Percentiles rank a stretch among this genome's conserved stretches.
These are phyloP conservation scores for Spatholobus suberectus DNA, from an alignment of 306 rosid species.

Conservation along the genomic window DNA sequence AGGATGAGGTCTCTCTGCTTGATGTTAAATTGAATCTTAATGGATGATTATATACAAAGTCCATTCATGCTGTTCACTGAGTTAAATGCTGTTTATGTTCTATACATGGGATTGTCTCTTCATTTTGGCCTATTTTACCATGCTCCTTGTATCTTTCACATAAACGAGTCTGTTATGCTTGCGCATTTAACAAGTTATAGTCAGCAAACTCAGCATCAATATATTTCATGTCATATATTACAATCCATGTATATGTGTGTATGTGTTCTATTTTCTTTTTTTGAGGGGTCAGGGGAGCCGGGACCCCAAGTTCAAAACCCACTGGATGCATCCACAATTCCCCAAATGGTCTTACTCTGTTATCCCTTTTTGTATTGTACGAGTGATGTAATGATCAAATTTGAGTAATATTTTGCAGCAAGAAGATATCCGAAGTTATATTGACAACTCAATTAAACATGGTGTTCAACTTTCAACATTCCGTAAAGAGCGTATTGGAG, in stretches of 20 bases:
- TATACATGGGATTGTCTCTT: constrained; percentile 5
- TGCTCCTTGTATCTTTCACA: constrained; percentile 25
- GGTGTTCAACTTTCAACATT: constrained; percentile 86
- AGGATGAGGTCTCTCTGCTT: constrained; percentile 23
- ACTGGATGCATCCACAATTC: constrained; percentile 22
- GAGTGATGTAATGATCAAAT: constrained; percentile 40
- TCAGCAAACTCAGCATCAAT: neutral
- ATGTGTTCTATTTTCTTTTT: neutral
- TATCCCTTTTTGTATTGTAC: constrained; percentile 29
- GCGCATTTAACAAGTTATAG: neutral
- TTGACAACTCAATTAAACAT: constrained; percentile 88
- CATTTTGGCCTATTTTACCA: constrained; percentile 17
- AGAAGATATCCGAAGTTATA: constrained; percentile 91
- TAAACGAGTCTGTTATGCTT: constrained; percentile 1
- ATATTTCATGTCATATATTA: constrained; percentile 19
- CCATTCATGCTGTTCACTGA: constrained; percentile 14
- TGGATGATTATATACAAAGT: constrained; percentile 30
- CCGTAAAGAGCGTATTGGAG: constrained; percentile 98
- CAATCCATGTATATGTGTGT: neutral
- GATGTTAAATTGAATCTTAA: constrained; percentile 32
- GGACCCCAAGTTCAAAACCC: constrained; percentile 23
- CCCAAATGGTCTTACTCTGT: constrained; percentile 5
- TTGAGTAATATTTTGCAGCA: constrained; percentile 76
- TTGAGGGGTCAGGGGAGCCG: neutral
- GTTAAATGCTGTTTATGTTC: constrained; percentile 2